A percentile compares a stretch with the other conserved stretches of the same genome.
Evolutionary conservation across 2,329 filamentous ascomycete species (phyloP).

Genomic region (Lecanicillium sp.): DNA sequence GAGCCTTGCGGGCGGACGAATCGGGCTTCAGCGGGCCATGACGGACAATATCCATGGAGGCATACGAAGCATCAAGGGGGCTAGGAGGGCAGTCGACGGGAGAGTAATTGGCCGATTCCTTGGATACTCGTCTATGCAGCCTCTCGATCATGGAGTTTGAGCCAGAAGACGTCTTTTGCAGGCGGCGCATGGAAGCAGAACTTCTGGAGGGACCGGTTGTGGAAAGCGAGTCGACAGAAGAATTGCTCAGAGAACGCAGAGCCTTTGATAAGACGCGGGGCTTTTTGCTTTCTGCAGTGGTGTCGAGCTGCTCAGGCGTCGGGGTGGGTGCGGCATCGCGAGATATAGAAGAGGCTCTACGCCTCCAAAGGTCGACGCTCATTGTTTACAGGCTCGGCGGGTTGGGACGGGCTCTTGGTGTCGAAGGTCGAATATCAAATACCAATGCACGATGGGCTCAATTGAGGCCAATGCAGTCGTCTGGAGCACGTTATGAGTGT

Average conservation of each 20-base stretch:
- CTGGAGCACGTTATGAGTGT: too few species aligned
- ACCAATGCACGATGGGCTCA: too few species aligned
- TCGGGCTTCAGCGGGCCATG: constrained; percentile 42
- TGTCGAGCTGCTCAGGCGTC: constrained; percentile 1
- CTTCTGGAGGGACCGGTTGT: constrained; percentile 19
- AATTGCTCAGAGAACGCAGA: constrained; percentile 31
- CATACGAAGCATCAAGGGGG: constrained; percentile 23
- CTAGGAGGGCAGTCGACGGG: constrained; percentile 20
- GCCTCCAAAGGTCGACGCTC: constrained; percentile 9
- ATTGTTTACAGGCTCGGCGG: neutral
- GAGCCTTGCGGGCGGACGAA: constrained; percentile 39
- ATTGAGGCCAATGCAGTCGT: too few species aligned
- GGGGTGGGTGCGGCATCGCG: constrained; percentile 2
- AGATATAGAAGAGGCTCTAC: constrained; percentile 2
- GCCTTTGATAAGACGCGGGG: constrained; percentile 28
- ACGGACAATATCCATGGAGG: constrained; percentile 32
- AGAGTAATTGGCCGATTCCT: constrained; percentile 23
- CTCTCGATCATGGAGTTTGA: constrained; percentile 34
- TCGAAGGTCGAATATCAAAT: too few species aligned
- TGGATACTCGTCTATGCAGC: constrained; percentile 32
- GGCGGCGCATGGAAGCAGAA: constrained; percentile 22
- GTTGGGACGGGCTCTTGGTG: too few species aligned
- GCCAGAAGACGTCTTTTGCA: constrained; percentile 30
- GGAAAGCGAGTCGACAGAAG: constrained; percentile 32
- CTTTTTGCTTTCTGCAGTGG: constrained; percentile 21